Evolutionary conservation across 2,329 filamentous ascomycete species (phyloP).

Genomic region (Colletotrichum limetticola): DNA sequence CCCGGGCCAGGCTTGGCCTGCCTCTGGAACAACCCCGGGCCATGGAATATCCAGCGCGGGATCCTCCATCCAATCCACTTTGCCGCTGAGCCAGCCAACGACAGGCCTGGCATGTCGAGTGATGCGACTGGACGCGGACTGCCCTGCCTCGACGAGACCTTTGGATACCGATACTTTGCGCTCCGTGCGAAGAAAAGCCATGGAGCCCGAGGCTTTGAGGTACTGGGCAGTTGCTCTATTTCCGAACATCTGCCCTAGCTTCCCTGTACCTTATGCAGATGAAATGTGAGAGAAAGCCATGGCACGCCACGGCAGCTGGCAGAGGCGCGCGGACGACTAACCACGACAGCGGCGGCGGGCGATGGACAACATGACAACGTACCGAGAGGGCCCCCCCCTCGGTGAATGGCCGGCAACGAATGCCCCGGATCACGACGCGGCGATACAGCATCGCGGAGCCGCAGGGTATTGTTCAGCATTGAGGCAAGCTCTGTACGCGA

Average conservation of each 20-base stretch:
- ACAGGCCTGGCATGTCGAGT: conserved; percentile 22
- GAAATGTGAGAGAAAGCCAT: not conserved
- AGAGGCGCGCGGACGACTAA: not conserved
- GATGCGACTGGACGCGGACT: conserved; percentile 26
- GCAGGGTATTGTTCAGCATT: not conserved
- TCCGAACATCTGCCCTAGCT: not conserved
- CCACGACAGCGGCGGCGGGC: not conserved
- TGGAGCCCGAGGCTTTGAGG: not conserved
- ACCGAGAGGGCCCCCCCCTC: not conserved
- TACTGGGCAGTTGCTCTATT: not conserved
- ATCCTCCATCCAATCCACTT: conserved; percentile 33
- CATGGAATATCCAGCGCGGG: conserved; percentile 18
- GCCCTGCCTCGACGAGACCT: not conserved
- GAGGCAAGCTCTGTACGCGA: not conserved
- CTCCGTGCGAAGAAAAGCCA: conserved; percentile 22
- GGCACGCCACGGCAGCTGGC: not conserved
- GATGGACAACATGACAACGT: not conserved
- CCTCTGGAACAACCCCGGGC: conserved; percentile 30
- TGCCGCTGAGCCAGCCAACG: conserved; percentile 30
- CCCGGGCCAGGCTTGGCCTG: conserved; percentile 26
- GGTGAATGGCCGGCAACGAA: not conserved
- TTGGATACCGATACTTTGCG: conserved; percentile 9
- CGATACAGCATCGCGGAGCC: not conserved
- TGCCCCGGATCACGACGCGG: not conserved
- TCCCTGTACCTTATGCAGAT: not conserved